Conservation (phyloP, 139 green algal species). For the Chloropicon primus region DNA sequence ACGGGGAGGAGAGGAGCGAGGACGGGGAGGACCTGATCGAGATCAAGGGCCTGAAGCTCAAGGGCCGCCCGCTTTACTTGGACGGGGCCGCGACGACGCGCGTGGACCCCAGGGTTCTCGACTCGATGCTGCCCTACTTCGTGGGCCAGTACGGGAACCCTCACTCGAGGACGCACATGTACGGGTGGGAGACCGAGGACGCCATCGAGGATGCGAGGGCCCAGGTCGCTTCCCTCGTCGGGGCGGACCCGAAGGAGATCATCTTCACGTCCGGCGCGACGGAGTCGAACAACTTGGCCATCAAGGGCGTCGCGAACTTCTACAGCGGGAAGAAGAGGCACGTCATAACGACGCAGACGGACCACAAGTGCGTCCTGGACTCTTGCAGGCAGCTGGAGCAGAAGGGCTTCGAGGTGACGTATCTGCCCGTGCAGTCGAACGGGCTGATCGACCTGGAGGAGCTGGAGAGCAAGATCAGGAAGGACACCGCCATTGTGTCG, state of each 20-base stretch:
- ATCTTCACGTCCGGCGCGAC: conserved; percentile 96
- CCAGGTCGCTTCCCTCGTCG: conserved; percentile 75
- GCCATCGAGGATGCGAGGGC: conserved; percentile 76
- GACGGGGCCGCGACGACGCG: conserved; percentile 92
- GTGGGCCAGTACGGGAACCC: conserved; percentile 86
- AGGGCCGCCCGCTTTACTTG: conserved; percentile 80
- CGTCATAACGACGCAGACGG: conserved; percentile 90
- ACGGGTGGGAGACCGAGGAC: conserved; percentile 91
- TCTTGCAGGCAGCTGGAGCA: conserved; percentile 78
- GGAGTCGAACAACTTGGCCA: conserved; percentile 93
- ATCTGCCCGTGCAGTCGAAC: conserved; percentile 78
- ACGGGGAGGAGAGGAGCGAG: neutral
- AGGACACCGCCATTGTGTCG: conserved; percentile 78
- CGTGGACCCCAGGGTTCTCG: conserved; percentile 84
- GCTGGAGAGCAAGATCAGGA: conserved; percentile 60
- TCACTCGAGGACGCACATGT: conserved; percentile 92
- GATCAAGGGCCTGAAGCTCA: conserved; percentile 81
- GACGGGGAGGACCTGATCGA: conserved; percentile 34
- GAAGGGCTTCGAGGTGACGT: conserved; percentile 82
- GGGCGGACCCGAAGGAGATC: conserved; percentile 91
- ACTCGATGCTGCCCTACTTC: conserved; percentile 93
- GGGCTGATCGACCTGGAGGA: conserved; percentile 71
- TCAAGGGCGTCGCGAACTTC: conserved; percentile 93
- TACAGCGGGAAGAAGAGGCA: conserved; percentile 81
- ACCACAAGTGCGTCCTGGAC: conserved; percentile 98